Evolutionary conservation across 441 rosid genomes (phyloP).

Genomic region (Omphalea diandra): DNA sequence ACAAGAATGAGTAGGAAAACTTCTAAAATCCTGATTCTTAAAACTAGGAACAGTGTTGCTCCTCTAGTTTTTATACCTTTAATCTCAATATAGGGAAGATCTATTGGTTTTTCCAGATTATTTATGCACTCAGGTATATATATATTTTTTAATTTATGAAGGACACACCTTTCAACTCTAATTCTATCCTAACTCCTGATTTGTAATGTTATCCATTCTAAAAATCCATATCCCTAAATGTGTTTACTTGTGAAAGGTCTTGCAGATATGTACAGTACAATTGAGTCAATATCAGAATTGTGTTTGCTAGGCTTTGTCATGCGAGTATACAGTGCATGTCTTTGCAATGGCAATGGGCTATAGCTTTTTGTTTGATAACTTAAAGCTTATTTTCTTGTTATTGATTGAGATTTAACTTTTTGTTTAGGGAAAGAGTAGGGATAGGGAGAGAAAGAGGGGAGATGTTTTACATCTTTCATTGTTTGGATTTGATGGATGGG

Average conservation of each 20-base stretch:
- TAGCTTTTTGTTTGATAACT: background rate
- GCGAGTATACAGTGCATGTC: background rate
- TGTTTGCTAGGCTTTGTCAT: background rate
- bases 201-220: background rate
- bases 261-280: background rate
- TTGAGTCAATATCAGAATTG: background rate
- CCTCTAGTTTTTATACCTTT: background rate
- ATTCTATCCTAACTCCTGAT: background rate
- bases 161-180: background rate
- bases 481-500: background rate
- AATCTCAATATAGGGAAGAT: background rate
- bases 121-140: background rate
- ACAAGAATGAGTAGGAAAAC: background rate
- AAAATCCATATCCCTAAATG: background rate
- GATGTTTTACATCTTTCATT: background rate
- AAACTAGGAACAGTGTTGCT: background rate
- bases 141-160: background rate
- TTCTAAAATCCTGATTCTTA: background rate
- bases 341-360: background rate
- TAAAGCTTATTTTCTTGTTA: background rate
- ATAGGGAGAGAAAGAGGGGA: background rate
- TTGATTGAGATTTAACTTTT: background rate
- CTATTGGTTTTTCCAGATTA: background rate
- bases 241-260: background rate
- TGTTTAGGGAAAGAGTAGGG: background rate